Evolutionary conservation across 108 stramenopile genomes (phyloP).

Genomic region (Skeletonema grethae): DNA sequence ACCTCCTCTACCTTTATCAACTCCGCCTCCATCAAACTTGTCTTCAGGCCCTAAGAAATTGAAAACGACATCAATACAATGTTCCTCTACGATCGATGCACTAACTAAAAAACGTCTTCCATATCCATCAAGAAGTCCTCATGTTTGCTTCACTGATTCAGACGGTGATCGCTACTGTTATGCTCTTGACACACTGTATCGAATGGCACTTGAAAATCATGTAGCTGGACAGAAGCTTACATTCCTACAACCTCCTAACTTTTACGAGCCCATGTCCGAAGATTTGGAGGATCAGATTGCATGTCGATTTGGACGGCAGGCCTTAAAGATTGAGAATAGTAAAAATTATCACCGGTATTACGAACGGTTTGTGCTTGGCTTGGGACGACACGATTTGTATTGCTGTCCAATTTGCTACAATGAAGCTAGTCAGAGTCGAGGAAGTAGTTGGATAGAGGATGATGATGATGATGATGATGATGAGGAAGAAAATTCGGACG

Average conservation of each 20-base stretch:
- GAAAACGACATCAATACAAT: conserved; percentile 12
- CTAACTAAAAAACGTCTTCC: conserved; percentile 64
- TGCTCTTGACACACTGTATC: conserved; percentile 66
- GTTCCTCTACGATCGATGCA: conserved; percentile 62
- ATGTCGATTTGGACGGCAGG: conserved; percentile 68
- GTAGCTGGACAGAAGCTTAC: conserved; percentile 29
- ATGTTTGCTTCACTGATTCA: conserved; percentile 69
- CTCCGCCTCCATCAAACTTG: background rate
- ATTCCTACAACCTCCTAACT: conserved; percentile 83
- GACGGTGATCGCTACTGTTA: conserved; percentile 76
- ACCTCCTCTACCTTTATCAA: background rate
- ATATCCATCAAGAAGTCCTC: conserved; percentile 26
- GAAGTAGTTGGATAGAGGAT: conserved; percentile 27
- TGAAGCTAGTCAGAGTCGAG: conserved; percentile 52
- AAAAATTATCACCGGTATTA: conserved; percentile 48
- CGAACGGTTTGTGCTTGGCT: conserved; percentile 10
- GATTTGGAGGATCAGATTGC: conserved; percentile 82
- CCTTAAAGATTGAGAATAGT: conserved; percentile 65
- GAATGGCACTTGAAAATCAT: conserved; percentile 55
- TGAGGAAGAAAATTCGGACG: conserved; percentile 8
- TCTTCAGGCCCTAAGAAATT: background rate
- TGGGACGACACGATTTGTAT: conserved; percentile 70
- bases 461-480: conserved; percentile 28
- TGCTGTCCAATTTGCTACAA: conserved; percentile 79
- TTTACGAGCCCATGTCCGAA: conserved; percentile 73